Evolutionary conservation across 306 rosid genomes (phyloP).

Genomic region (Pyrus bretschneideri): DNA sequence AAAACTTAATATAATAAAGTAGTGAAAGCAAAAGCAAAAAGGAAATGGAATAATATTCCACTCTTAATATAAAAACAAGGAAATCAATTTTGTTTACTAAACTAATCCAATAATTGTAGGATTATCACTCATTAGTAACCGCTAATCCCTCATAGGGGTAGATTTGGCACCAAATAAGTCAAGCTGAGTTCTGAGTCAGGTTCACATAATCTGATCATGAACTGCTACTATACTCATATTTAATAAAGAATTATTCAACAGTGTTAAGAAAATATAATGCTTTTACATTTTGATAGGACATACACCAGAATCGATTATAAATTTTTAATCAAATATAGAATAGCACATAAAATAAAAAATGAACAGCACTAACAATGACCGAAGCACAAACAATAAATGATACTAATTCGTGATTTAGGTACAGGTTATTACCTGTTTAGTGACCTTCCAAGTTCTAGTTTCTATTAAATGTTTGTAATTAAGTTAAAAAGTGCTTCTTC

Average conservation of each 20-base stretch:
- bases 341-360: not conserved
- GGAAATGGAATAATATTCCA: not conserved
- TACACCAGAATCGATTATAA: not conserved
- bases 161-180: not conserved
- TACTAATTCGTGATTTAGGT: not conserved
- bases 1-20: not conserved
- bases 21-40: not conserved
- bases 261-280: not conserved
- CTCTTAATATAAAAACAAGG: not conserved
- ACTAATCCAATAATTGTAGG: not conserved
- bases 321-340: not conserved
- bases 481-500: not conserved
- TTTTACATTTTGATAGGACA: not conserved
- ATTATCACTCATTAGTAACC: not conserved
- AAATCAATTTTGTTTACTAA: not conserved
- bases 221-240: not conserved
- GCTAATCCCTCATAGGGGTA: not conserved
- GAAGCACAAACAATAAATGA: not conserved
- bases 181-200: not conserved
- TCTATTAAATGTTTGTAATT: too few relatives aligned
- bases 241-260: not conserved
- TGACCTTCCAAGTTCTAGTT: not conserved
- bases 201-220: not conserved
- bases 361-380: too few relatives aligned
- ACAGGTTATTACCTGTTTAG: not conserved